Evolutionary conservation across 1,139 yeast genomes (phyloP).

Genomic region (Saccharomycopsis hybrid): DNA sequence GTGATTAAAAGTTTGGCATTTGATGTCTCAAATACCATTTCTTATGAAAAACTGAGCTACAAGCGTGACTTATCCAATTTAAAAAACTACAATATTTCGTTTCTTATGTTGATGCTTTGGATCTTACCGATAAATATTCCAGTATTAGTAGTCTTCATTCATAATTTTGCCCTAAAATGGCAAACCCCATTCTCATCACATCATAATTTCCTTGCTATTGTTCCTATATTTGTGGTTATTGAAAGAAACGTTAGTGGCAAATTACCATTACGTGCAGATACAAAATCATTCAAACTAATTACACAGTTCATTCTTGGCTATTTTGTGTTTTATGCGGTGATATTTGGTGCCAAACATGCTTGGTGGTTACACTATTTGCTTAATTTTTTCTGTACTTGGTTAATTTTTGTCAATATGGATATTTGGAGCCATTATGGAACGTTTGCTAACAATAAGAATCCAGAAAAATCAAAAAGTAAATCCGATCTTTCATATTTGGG

Average conservation of each 20-base stretch:
- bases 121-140: slow-evolving; percentile 65
- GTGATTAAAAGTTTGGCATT: slow-evolving; percentile 17
- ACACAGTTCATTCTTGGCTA: slow-evolving; percentile 35
- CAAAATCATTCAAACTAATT: slow-evolving; percentile 22
- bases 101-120: slow-evolving; percentile 58
- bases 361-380: slow-evolving; percentile 66
- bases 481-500: neutral
- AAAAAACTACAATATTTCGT: slow-evolving; percentile 47
- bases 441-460: neutral
- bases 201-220: slow-evolving; percentile 60
- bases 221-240: slow-evolving; percentile 52
- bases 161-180: slow-evolving; percentile 65
- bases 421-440: neutral
- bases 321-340: slow-evolving; percentile 45
- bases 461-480: neutral
- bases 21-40: slow-evolving; percentile 6
- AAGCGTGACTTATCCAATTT: slow-evolving; percentile 22
- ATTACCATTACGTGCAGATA: slow-evolving; percentile 25
- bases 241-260: slow-evolving; percentile 38
- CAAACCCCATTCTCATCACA: slow-evolving; percentile 71
- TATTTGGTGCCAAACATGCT: slow-evolving; percentile 64
- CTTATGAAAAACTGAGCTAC: slow-evolving; percentile 6
- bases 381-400: slow-evolving; percentile 47
- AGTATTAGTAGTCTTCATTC: slow-evolving; percentile 60
- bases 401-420: slow-evolving; percentile 26